These are phyloP conservation scores for Penicillium oxalicum DNA, from an alignment of 2,329 filamentous ascomycete species.

Conservation along the genomic window DNA sequence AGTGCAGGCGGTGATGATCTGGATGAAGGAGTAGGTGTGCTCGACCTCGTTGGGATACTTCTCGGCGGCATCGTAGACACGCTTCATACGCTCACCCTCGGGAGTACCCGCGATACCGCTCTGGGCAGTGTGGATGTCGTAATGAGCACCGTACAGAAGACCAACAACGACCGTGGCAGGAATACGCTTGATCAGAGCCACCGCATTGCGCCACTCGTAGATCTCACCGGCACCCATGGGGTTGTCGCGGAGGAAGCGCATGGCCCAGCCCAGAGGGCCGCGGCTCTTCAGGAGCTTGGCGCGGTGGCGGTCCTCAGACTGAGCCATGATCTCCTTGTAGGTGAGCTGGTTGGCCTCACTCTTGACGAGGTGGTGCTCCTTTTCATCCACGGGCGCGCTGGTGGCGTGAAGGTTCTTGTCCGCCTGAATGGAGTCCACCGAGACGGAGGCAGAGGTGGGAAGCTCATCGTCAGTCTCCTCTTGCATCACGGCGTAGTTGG, in stretches of 20 bases:
- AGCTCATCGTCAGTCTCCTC: conserved; percentile 49
- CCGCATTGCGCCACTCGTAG: conserved; percentile 68
- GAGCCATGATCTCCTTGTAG: conserved; percentile 58
- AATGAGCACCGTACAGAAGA: conserved; percentile 67
- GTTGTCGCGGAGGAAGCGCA: conserved; percentile 70
- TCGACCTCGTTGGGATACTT: conserved; percentile 68
- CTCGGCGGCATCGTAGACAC: conserved; percentile 57
- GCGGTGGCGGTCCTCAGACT: conserved; percentile 55
- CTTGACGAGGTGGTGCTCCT: conserved; percentile 38
- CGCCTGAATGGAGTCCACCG: conserved; percentile 24
- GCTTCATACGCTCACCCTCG: conserved; percentile 64
- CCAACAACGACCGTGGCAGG: conserved; percentile 61
- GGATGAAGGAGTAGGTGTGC: conserved; percentile 52
- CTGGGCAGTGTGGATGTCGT: conserved; percentile 76
- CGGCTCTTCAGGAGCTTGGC: conserved; percentile 56
- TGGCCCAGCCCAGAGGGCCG: conserved; percentile 74
- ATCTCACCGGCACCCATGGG: conserved; percentile 65
- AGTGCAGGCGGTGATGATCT: conserved; percentile 49
- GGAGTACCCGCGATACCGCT: conserved; percentile 64
- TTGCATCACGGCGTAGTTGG: conserved; percentile 73
- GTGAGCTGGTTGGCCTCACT: conserved; percentile 48
- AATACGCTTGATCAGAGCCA: conserved; percentile 56
- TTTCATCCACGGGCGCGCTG: conserved; percentile 18
- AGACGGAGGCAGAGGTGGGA: conserved; percentile 23
- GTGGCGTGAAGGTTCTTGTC: conserved; percentile 18